Evolutionary conservation across 2,329 filamentous ascomycete species (phyloP), one percentile per base, ranked within the genome.

Genomic region (Arthrinium puccinioides): DNA sequence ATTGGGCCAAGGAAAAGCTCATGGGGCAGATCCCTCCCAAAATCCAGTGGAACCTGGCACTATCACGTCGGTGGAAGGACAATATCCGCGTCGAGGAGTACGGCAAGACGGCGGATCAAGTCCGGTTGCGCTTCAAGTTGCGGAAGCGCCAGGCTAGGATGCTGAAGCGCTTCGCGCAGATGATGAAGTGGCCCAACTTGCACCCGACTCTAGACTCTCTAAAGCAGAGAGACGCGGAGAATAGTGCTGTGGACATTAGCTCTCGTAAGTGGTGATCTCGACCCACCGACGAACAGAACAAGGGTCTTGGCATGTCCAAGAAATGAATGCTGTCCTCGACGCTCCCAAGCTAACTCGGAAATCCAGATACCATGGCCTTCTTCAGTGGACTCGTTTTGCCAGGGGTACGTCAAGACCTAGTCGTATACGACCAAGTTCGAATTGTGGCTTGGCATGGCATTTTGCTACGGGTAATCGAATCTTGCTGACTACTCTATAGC

Each of bases 151-250:
- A 87, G 55, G 76, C 81, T 43, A 80, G 81, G 53, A 77, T 80
- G 53, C 63, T 88, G 29, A 73, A 74, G 46, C 71, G 72, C 24
- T 87, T 88, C 53, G 81, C 82, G 9, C 70, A 76, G 52, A 76
- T 74, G 51, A 78, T 88, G 66, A 87, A 85, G 57, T 88, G 84
- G 84, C 83, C 83, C 2, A 87, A 87, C 48, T 70, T 86, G 41
- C 64, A 65, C 15, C 75, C 77, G 41, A 78, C 83, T 6, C 67
- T 84, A 30, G 72, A 76, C 28, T 67, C 74, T 31, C 67, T 87
- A 37, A 74, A 71, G 44, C 70, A 80, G 42, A 68, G 70, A 42
- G 77, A 82, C 40, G 61, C 59, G 9, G 75, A 82, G 41, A 69
- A 71, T 16, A 66, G 67, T 11, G 61, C 84, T 36, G 67, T 84